These are phyloP conservation scores for Suillus bovinus DNA, from an alignment of 768 basidiomycete genomes.

Conservation along the genomic window DNA sequence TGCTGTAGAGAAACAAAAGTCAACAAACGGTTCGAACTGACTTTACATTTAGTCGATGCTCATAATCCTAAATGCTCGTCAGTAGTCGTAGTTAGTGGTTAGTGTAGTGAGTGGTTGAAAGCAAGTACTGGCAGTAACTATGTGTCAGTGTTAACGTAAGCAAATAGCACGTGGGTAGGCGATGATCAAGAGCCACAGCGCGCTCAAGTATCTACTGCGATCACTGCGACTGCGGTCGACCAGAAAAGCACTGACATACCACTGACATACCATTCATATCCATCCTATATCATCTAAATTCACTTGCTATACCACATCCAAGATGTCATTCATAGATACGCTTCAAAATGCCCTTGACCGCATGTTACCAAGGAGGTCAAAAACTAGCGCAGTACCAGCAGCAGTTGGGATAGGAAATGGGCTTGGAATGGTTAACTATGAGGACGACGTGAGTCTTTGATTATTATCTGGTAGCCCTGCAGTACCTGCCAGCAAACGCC, in stretches of 20 bases:
- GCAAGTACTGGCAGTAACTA: too few relatives aligned
- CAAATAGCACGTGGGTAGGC: slow-evolving; percentile 23
- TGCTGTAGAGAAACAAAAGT: slow-evolving; percentile 13
- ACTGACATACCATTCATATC: background rate
- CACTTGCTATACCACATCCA: background rate
- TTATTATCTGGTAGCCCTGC: background rate
- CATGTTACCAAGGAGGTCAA: slow-evolving; percentile 26
- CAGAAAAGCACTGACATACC: slow-evolving; percentile 7
- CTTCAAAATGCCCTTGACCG: slow-evolving; percentile 33
- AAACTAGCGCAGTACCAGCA: slow-evolving; percentile 28
- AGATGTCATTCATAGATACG: slow-evolving; percentile 31
- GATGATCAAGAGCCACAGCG: background rate
- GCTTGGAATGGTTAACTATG: slow-evolving; percentile 58
- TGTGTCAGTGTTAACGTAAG: slow-evolving; percentile 21
- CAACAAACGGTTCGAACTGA: background rate
- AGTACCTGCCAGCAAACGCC: background rate
- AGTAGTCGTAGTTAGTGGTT: background rate
- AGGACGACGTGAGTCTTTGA: slow-evolving; percentile 67
- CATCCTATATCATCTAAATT: background rate
- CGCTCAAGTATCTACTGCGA: background rate
- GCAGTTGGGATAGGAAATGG: slow-evolving; percentile 57
- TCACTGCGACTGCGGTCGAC: slow-evolving; percentile 14
- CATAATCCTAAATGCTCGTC: background rate
- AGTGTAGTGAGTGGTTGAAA: too few relatives aligned
- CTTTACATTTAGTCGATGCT: background rate